phyloP scores from a whole-genome alignment of 495 filamentous ascomycete species.

The Daldinia bambusicola region DNA sequence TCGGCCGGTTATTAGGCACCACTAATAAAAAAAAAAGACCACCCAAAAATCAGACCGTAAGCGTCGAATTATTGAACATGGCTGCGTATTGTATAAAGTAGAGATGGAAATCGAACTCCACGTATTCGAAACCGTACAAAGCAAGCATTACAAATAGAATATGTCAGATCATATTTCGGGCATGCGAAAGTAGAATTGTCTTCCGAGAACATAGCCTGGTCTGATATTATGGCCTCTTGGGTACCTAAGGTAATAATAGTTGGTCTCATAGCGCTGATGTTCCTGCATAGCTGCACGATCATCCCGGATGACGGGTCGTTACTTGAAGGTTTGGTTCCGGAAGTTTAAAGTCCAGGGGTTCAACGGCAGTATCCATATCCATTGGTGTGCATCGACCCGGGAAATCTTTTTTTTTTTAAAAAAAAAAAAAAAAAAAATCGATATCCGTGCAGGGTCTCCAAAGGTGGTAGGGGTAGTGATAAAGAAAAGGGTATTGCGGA shows the following conservation, averaged over 20 bases:
- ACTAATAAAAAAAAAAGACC: not conserved
- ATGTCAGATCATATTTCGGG: not conserved
- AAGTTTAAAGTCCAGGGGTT: slow-evolving; percentile 24
- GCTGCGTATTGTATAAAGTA: not conserved
- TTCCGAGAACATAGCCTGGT: not conserved
- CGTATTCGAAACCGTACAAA: too few relatives aligned
- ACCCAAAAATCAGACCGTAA: slow-evolving; percentile 4
- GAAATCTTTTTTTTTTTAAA: too few relatives aligned
- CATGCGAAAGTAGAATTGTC: not conserved
- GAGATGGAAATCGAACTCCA: too few relatives aligned
- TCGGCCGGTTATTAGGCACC: not conserved
- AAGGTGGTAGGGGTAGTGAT: not conserved
- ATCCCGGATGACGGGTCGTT: slow-evolving; percentile 7
- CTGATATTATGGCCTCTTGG: not conserved
- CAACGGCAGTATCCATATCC: slow-evolving; percentile 34
- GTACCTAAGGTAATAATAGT: not conserved
- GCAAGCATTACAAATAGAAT: not conserved
- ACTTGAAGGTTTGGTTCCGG: slow-evolving; percentile 17
- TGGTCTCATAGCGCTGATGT: not conserved
- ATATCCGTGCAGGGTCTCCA: slow-evolving; percentile 18
- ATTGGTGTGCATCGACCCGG: slow-evolving; percentile 12
- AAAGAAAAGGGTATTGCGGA: slow-evolving; percentile 14
- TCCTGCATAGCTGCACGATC: slow-evolving; percentile 33
- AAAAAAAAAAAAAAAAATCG: not conserved
- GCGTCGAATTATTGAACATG: not conserved